Percentiles rank a stretch among this genome's conserved stretches.
Conservation (phyloP, 2,329 filamentous ascomycete species). For the Drechmeria coniospora region DNA sequence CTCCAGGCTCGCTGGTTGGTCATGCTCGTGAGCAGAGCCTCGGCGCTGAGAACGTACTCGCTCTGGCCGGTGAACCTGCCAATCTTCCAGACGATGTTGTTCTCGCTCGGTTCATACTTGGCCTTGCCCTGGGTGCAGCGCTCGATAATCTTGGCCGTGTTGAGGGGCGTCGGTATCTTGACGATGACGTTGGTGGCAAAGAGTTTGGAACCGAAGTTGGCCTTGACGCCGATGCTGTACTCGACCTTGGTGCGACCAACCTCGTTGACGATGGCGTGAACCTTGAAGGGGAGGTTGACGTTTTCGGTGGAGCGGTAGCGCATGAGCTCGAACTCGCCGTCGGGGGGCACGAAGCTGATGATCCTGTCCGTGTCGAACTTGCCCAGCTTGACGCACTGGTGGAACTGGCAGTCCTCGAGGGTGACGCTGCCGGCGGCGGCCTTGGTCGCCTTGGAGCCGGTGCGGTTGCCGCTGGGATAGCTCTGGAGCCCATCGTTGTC, state of each 20-base stretch:
- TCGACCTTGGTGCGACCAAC: constrained; percentile 95
- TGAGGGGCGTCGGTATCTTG: constrained; percentile 86
- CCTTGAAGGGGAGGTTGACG: constrained; percentile 96
- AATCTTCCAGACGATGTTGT: constrained; percentile 98
- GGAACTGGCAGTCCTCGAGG: constrained; percentile 95
- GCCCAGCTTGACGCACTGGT: constrained; percentile 94
- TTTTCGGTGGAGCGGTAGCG: constrained; percentile 96
- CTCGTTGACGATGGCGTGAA: constrained; percentile 96
- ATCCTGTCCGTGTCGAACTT: constrained; percentile 95
- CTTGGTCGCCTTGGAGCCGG: constrained; percentile 79
- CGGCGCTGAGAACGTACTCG: constrained; percentile 87
- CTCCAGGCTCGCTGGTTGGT: constrained; percentile 98
- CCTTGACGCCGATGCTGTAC: constrained; percentile 93
- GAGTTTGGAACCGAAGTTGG: constrained; percentile 90
- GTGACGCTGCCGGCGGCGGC: constrained; percentile 92
- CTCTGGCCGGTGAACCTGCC: constrained; percentile 95
- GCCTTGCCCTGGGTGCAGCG: constrained; percentile 91
- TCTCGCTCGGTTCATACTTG: constrained; percentile 95
- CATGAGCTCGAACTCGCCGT: constrained; percentile 98
- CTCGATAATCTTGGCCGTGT: constrained; percentile 87
- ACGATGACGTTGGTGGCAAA: constrained; percentile 95
- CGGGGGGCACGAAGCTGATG: constrained; percentile 91
- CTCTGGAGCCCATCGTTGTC: constrained; percentile 56
- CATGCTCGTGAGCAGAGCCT: constrained; percentile 88
- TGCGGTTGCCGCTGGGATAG: constrained; percentile 58